These are phyloP conservation scores for Pyrenopolyporus hunteri DNA, from an alignment of 495 filamentous ascomycete genomes.

Conservation along the genomic window DNA sequence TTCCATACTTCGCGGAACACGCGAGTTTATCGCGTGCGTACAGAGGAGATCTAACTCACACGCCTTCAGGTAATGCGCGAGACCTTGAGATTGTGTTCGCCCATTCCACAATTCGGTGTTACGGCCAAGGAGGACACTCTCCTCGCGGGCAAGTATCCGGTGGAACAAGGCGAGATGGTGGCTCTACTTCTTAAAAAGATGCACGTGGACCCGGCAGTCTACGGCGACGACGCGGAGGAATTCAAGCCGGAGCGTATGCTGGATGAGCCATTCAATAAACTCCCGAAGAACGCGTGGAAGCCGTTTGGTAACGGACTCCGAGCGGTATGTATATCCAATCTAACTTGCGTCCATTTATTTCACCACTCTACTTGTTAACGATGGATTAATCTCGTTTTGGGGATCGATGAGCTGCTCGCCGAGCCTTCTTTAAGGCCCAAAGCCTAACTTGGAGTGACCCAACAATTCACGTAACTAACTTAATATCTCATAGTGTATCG, in stretches of 20 bases:
- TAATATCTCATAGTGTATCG: conserved; percentile 46
- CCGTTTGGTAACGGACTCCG: conserved; percentile 63
- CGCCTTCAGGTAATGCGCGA: conserved; percentile 67
- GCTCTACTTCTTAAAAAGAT: conserved; percentile 61
- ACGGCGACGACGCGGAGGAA: conserved; percentile 59
- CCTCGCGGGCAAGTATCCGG: conserved; percentile 69
- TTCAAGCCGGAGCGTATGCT: conserved; percentile 71
- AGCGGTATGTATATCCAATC: conserved; percentile 42
- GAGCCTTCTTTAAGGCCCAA: no score
- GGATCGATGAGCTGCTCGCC: no score
- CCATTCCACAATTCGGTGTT: conserved; percentile 63
- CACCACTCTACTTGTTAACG: no score
- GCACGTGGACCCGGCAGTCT: conserved; percentile 56
- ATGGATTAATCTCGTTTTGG: no score
- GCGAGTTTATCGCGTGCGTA: neutral
- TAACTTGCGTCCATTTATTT: no score
- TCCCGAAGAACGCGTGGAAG: conserved; percentile 64
- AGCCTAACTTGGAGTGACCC: no score
- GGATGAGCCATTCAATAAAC: conserved; percentile 63
- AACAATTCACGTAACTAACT: no score
- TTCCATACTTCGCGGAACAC: neutral
- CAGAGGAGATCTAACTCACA: conserved; percentile 33
- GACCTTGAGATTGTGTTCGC: conserved; percentile 68
- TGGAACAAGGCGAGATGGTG: conserved; percentile 60
- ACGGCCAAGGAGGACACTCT: conserved; percentile 53